phyloP scores from a whole-genome alignment of 1,284 basidiomycete species.

The Trametes sp. region DNA sequence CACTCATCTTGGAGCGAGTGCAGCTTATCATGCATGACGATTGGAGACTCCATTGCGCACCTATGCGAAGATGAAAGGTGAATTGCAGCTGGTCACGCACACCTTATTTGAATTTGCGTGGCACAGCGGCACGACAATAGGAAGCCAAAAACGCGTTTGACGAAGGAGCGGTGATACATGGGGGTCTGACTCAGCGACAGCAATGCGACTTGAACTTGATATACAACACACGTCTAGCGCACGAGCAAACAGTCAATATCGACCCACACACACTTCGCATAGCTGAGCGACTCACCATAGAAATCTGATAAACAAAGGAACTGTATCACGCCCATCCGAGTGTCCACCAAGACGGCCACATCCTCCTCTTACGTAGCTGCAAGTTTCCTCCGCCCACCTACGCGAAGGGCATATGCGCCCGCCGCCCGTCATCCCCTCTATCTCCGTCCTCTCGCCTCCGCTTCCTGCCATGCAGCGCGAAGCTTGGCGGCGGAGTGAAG shows the following conservation, averaged over 20 bases:
- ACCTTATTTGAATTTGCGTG: too few species aligned
- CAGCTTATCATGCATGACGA: too few species aligned
- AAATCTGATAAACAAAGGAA: not conserved
- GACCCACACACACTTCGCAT: not conserved
- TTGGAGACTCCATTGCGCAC: too few species aligned
- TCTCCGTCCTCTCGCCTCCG: conserved; percentile 40
- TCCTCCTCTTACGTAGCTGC: not conserved
- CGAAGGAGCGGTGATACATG: not conserved
- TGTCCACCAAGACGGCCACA: not conserved
- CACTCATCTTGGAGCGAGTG: too few species aligned
- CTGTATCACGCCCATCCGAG: not conserved
- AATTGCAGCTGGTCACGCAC: too few species aligned
- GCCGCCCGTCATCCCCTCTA: conserved; percentile 37
- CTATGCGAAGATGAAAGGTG: too few species aligned
- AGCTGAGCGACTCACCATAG: not conserved
- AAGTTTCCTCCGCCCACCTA: conserved; percentile 8
- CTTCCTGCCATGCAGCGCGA: conserved; percentile 38
- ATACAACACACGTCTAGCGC: not conserved
- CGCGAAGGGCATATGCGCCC: conserved; percentile 20
- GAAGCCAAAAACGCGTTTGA: too few species aligned
- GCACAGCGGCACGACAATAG: too few species aligned
- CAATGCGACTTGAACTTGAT: not conserved
- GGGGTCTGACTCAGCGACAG: not conserved
- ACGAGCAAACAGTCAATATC: not conserved
- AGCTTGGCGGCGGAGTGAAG: conserved; percentile 46